These are phyloP conservation scores for Asterochloris sp. DNA, from an alignment of 139 green algal genomes.

Conservation along the genomic window DNA sequence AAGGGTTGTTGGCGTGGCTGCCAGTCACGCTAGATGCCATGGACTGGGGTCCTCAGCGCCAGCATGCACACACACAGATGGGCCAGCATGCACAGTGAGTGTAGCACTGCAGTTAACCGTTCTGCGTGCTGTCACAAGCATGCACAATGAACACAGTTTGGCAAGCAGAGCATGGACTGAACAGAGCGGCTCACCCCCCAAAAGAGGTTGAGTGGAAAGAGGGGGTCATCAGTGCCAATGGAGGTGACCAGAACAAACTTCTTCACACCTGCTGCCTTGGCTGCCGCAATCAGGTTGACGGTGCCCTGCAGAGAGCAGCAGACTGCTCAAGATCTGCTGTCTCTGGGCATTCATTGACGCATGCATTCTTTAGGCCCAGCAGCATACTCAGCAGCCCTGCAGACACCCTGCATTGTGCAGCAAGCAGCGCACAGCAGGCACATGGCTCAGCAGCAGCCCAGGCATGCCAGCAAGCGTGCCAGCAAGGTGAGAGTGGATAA, in stretches of 20 bases:
- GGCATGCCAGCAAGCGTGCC: no score
- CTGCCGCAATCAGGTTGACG: conserved; percentile 68
- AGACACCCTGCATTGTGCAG: no score
- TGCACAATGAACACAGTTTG: not conserved
- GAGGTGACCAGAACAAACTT: conserved; percentile 59
- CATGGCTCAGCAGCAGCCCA: no score
- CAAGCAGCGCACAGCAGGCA: no score
- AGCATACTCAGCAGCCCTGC: no score
- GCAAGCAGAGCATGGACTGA: not conserved
- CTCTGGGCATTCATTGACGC: no score
- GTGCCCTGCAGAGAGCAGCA: conserved; percentile 45
- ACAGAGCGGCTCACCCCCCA: conserved; percentile 48
- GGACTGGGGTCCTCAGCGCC: no score
- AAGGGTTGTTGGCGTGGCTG: no score
- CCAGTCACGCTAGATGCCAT: no score
- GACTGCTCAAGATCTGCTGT: not conserved
- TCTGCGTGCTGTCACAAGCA: not conserved
- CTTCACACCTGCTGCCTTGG: conserved; percentile 41
- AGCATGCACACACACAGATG: not conserved
- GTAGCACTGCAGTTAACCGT: not conserved
- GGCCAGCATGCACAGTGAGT: not conserved
- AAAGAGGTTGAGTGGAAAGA: conserved; percentile 78
- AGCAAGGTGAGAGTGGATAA: no score
- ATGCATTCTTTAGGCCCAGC: no score
- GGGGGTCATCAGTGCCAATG: conserved; percentile 69